Conservation (phyloP, 2,329 filamentous ascomycete species). For the Ascochyta lentis region DNA sequence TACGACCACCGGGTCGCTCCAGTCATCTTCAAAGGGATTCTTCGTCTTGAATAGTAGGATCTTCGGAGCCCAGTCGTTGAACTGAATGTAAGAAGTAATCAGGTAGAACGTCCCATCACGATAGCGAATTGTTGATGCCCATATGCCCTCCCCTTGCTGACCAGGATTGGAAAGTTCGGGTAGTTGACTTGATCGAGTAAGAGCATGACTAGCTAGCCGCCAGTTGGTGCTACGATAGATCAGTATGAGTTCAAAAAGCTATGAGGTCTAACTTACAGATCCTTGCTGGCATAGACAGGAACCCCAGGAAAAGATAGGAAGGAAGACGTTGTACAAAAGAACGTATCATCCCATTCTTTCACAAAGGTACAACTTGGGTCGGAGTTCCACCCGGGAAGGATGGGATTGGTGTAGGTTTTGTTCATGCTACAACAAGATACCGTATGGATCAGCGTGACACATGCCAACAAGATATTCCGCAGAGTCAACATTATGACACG, state of each 20-base stretch:
- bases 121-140: conserved; percentile 32
- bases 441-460: neutral
- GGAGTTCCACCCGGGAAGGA: conserved; percentile 59
- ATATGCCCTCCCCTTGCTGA: conserved; percentile 29
- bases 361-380: conserved; percentile 56
- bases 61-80: neutral
- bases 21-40: conserved; percentile 24
- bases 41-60: conserved; percentile 24
- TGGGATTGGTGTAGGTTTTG: conserved; percentile 47
- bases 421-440: neutral
- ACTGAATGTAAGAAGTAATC: conserved; percentile 24
- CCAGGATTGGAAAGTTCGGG: conserved; percentile 17
- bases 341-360: conserved; percentile 48
- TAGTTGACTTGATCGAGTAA: conserved; percentile 27
- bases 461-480: neutral
- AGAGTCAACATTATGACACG: neutral
- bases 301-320: conserved; percentile 61
- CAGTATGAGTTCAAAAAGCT: conserved; percentile 59
- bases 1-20: conserved; percentile 32
- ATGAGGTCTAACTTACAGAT: conserved; percentile 59
- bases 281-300: conserved; percentile 58
- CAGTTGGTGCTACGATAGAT: conserved; percentile 50
- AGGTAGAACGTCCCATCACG: conserved; percentile 31
- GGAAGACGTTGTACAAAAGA: conserved; percentile 60
- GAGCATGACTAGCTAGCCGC: conserved; percentile 25